Conservation (phyloP, 306 rosid genomes). For the Glycine tomentella region DNA sequence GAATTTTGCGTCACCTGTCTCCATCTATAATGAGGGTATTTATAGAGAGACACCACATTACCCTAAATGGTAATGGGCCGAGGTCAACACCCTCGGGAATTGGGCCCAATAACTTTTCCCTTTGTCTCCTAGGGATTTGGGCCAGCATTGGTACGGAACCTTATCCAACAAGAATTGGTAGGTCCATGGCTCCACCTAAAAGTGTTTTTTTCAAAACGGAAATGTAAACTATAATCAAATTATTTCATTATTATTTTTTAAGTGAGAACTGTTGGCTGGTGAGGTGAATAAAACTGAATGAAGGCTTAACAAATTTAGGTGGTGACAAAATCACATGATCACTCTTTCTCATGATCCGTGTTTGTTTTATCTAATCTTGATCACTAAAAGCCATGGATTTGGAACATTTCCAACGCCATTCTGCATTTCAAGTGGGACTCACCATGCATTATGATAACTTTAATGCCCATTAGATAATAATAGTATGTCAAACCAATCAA, state of each 20-base stretch:
- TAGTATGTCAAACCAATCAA: constrained; percentile 48
- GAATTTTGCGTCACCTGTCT: no score
- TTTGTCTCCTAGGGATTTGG: no score
- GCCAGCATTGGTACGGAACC: no score
- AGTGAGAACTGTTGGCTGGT: constrained; percentile 36
- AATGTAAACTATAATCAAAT: constrained; percentile 19
- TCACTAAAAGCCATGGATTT: constrained; percentile 53
- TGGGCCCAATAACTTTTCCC: no score
- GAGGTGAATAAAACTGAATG: constrained; percentile 40
- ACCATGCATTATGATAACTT: constrained; percentile 48
- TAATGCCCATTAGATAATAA: constrained; percentile 26
- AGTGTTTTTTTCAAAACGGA: constrained; percentile 46
- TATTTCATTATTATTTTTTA: neutral
- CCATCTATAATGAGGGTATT: no score
- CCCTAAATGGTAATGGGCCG: no score
- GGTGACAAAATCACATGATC: constrained; percentile 49
- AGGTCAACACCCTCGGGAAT: no score
- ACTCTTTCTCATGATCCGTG: constrained; percentile 41
- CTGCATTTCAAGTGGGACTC: constrained; percentile 52
- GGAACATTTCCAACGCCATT: constrained; percentile 48
- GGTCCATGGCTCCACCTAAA: constrained; percentile 51
- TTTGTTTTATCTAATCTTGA: constrained; percentile 41
- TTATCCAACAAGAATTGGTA: constrained; percentile 49
- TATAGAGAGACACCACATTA: no score
- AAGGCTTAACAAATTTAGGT: constrained; percentile 36